Base-by-base conservation (phyloP, 441 rosid genomes). In the Corymbia calophylla region DNA sequence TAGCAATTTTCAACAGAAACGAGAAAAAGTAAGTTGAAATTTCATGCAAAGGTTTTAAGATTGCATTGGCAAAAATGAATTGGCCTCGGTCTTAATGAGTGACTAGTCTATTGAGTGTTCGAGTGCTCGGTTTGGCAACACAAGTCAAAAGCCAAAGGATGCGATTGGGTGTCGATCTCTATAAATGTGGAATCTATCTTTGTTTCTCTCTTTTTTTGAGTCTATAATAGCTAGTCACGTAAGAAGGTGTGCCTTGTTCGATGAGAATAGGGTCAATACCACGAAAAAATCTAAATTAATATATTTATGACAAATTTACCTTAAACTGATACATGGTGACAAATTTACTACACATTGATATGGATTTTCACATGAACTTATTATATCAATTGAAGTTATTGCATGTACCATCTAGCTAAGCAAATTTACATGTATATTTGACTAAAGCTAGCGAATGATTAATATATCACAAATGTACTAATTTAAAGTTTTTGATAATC, bases 11-110 rank as follows among this genome's bases (percentile, higher is more conserved):
- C 18, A 9, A 10, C 0, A 21, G 17, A 17, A 4, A 0, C 9
- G 10, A 13, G 5, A 39, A 12, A 0, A 1, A 23, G 1, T 23
- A 12, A 15, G 2, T 23, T 7, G 10, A 3, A 23, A 23, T 77
- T 77, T 23, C 3, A 14, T 5, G 3, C 1, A 0, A 4, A 21
- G 2, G 23, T 12, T 1, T 11, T 12, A 23, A 2, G 5, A 4
- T 1, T 77, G 7, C 2, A 44, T 77, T 0, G n/a, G 7, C 18
- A 44, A 44, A 21, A 13, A 6, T 1, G n/a, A 21, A 73, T 73
- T 21, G n/a, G 4, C 5, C 6, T 39, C 17, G 2, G 2, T 73
- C 29, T 73, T 23, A 23, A 73, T 23, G 6, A 31, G 23, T 31
- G 77, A 66, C 6, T 31, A 18, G 44, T 35, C 6, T 31, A 2